A percentile compares a stretch with the other conserved stretches of the same genome.
Conservation (phyloP, 768 basidiomycete genomes). For the Leccinum sublutescens region DNA sequence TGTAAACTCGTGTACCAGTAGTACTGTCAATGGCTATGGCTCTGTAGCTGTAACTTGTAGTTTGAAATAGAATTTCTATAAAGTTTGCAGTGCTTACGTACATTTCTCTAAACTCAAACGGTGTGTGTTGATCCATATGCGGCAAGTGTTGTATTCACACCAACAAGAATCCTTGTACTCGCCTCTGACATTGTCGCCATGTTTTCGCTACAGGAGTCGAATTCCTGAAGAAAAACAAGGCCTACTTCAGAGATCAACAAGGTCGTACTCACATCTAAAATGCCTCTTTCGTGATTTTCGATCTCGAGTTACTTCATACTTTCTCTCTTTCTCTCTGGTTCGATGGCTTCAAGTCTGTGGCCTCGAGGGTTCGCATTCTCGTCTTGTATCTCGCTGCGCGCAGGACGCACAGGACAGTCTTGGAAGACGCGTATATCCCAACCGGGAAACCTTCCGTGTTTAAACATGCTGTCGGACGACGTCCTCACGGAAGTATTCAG, state of each 20-base stretch:
- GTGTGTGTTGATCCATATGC: neutral
- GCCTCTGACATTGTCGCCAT: slow-evolving; percentile 19
- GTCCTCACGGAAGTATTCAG: slow-evolving; percentile 38
- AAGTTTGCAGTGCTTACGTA: neutral
- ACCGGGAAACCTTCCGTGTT: slow-evolving; percentile 25
- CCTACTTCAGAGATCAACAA: slow-evolving; percentile 16
- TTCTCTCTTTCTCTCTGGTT: slow-evolving; percentile 7
- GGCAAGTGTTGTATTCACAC: slow-evolving; percentile 28
- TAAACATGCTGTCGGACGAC: slow-evolving; percentile 37
- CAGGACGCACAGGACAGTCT: slow-evolving; percentile 15
- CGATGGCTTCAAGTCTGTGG: slow-evolving; percentile 28
- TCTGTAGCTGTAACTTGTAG: slow-evolving; percentile 1
- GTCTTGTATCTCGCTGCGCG: slow-evolving; percentile 15
- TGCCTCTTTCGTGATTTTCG: neutral
- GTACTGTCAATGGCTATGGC: neutral
- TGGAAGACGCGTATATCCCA: slow-evolving; percentile 28
- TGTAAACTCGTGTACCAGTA: neutral
- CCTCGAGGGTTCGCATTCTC: slow-evolving; percentile 19
- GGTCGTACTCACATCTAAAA: slow-evolving; percentile 21
- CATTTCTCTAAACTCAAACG: no score
- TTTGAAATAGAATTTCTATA: no score
- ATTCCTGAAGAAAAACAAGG: slow-evolving; percentile 25
- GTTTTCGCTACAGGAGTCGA: slow-evolving; percentile 18
- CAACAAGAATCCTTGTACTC: slow-evolving; percentile 24
- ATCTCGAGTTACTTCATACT: neutral